These are phyloP conservation scores for Hibiscus tridactylites DNA, from an alignment of 345 rosid genomes.

Conservation along the genomic window DNA sequence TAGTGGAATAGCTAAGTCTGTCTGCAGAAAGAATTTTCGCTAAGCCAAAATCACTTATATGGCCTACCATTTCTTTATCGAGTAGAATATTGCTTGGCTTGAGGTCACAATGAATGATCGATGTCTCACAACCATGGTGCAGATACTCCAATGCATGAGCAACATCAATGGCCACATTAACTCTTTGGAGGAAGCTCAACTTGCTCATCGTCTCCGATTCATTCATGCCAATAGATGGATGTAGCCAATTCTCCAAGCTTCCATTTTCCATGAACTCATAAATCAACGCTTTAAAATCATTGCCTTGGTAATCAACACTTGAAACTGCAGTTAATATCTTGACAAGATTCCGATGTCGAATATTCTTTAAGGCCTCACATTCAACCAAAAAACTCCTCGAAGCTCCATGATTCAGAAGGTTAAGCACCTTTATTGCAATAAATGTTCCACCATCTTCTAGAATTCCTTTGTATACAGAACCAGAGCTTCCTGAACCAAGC, in stretches of 20 bases:
- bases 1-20: not conserved
- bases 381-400: not conserved
- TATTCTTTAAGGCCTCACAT: not conserved
- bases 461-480: conserved; percentile 15
- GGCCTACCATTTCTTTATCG: not conserved
- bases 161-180: conserved; percentile 3
- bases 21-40: too few species aligned
- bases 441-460: not conserved
- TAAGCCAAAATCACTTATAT: conserved; percentile 9
- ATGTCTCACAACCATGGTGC: conserved; percentile 3
- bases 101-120: conserved; percentile 22
- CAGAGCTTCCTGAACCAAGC: conserved; percentile 22
- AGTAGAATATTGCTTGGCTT: conserved; percentile 14
- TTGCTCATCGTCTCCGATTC: not conserved
- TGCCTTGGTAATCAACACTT: not conserved
- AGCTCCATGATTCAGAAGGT: conserved; percentile 17
- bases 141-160: conserved; percentile 18
- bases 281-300: conserved; percentile 9
- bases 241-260: conserved; percentile 14
- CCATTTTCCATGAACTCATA: conserved; percentile 13
- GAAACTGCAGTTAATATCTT: conserved; percentile 21
- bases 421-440: conserved; percentile 30
- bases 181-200: not conserved
- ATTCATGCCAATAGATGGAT: not conserved
- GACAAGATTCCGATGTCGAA: conserved; percentile 38